These are phyloP conservation scores for Coniosporium tulheliwenetii DNA, from an alignment of 2,329 filamentous ascomycete species.

Conservation along the genomic window DNA sequence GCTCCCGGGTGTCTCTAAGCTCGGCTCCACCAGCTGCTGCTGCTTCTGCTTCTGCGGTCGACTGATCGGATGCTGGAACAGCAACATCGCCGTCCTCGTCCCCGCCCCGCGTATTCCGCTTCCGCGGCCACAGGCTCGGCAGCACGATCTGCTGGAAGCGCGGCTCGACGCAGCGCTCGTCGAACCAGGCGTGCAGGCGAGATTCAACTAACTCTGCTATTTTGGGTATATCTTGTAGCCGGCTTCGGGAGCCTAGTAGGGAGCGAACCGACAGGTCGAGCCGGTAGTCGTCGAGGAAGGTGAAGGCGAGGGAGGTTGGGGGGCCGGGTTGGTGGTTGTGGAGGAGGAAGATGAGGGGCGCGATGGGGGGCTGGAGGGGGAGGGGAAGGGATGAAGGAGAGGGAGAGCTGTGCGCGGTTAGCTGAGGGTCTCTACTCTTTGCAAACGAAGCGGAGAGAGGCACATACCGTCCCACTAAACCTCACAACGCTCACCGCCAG, in stretches of 20 bases:
- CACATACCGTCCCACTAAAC: slow-evolving; percentile 66
- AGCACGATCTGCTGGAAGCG: slow-evolving; percentile 76
- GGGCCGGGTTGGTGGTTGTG: slow-evolving; percentile 13
- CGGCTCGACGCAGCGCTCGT: slow-evolving; percentile 72
- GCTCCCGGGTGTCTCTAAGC: not conserved
- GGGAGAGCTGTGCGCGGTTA: slow-evolving; percentile 43
- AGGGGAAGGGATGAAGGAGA: slow-evolving; percentile 69
- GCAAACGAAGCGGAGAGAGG: not conserved
- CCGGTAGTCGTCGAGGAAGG: slow-evolving; percentile 78
- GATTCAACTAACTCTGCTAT: slow-evolving; percentile 74
- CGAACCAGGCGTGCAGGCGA: slow-evolving; percentile 72
- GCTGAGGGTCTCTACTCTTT: not conserved
- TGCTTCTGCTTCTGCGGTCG: not conserved
- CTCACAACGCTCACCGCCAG: slow-evolving; percentile 81
- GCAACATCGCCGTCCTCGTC: slow-evolving; percentile 25
- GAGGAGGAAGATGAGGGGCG: slow-evolving; percentile 19
- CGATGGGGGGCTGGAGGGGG: slow-evolving; percentile 2
- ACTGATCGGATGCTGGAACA: too few relatives aligned
- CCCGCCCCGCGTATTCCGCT: slow-evolving; percentile 65
- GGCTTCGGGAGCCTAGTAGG: slow-evolving; percentile 61
- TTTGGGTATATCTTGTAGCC: slow-evolving; percentile 74
- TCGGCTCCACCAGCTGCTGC: slow-evolving; percentile 3
- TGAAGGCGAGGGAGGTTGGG: slow-evolving; percentile 77
- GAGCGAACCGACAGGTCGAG: slow-evolving; percentile 71
- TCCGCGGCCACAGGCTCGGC: slow-evolving; percentile 69